Conservation (phyloP, 2,329 filamentous ascomycete species). For the Tolypocladium inflatum region DNA sequence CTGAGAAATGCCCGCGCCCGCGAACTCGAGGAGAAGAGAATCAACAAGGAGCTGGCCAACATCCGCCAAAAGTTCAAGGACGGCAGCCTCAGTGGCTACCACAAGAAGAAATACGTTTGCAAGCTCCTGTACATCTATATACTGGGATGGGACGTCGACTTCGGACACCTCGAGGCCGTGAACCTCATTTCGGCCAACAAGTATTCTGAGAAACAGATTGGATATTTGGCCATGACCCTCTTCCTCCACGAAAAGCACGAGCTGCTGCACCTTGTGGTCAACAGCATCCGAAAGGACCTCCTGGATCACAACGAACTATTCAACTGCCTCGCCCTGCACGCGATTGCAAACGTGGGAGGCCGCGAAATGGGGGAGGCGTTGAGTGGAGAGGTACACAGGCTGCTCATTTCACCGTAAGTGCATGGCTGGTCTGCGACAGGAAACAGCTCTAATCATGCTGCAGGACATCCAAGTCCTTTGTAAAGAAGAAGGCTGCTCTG, state of each 20-base stretch:
- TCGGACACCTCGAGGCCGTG: slow-evolving; percentile 95
- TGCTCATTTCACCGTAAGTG: slow-evolving; percentile 86
- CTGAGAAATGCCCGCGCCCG: slow-evolving; percentile 87
- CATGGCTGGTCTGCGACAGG: neutral
- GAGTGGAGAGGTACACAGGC: slow-evolving; percentile 81
- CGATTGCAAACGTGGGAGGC: slow-evolving; percentile 94
- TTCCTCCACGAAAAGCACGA: slow-evolving; percentile 98
- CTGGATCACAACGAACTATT: slow-evolving; percentile 93
- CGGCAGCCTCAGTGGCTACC: slow-evolving; percentile 86
- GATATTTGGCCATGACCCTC: slow-evolving; percentile 92
- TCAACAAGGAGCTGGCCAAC: slow-evolving; percentile 98
- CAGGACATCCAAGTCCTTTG: slow-evolving; percentile 78
- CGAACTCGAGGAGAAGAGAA: slow-evolving; percentile 95
- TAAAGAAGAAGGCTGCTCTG: slow-evolving; percentile 97
- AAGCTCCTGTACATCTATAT: slow-evolving; percentile 99
- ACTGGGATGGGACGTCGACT: slow-evolving; percentile 97
- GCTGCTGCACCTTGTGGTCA: slow-evolving; percentile 89
- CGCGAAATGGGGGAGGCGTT: slow-evolving; percentile 96
- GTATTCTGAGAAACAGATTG: slow-evolving; percentile 99
- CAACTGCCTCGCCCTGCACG: slow-evolving; percentile 93
- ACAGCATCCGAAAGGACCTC: slow-evolving; percentile 95
- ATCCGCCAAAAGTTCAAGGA: slow-evolving; percentile 98
- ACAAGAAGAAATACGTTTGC: slow-evolving; percentile 99
- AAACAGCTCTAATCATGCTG: slow-evolving; percentile 5
- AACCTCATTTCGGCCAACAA: slow-evolving; percentile 95